Base-by-base conservation (phyloP, 1,139 yeast genomes). In the Nakaseomyces sp. region DNA sequence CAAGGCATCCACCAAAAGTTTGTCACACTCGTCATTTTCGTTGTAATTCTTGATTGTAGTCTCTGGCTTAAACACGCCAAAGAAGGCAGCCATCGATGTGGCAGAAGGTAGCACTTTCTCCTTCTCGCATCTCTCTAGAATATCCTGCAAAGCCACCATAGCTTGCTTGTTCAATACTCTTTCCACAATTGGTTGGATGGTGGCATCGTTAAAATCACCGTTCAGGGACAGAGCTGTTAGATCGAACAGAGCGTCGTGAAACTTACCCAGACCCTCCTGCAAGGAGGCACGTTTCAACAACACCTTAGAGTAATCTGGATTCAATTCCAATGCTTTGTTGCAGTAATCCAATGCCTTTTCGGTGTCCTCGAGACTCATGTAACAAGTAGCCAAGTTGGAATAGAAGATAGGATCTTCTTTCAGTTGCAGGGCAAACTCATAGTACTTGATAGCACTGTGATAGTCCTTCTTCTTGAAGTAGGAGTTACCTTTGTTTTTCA, bases 331-430 rank as follows among this genome's bases (percentile, higher is more conserved):
- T 32, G 98, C 98, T 51, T 74, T 77, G 25, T 95, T 78, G 47
- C 96, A 82, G 64, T 87, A 96, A 55, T 79, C 85, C 52, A 93
- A 75, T 39, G 88, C 96, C 60, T 86, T 81, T 55, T 84, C 86
- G 60, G 77, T 80, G 52, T 88, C 77, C 48, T 79, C 77, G 54
- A 85, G 71, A 16, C 94, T 86, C 45, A 88, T 84, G 67, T 85
- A 86, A 68, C 96, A 91, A 16, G 98, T 98, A 20, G 96, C 88
- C 67, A 95, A 77, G 71, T 89, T 89, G 49, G 96, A 87, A 69
- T 82, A 89, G 68, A 77, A 91, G 37, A 89, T 84, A 13, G 96
- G 89, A 64, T 91, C 96, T 51, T 72, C 67, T 60, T 80, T 79
- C 60, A 87, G 73, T 49, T 72, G 65, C 56, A 93, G 72, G 12